These are phyloP conservation scores for Tillandsia leiboldiana DNA, from an alignment of 176 grass and related monocot genomes.

Conservation along the genomic window DNA sequence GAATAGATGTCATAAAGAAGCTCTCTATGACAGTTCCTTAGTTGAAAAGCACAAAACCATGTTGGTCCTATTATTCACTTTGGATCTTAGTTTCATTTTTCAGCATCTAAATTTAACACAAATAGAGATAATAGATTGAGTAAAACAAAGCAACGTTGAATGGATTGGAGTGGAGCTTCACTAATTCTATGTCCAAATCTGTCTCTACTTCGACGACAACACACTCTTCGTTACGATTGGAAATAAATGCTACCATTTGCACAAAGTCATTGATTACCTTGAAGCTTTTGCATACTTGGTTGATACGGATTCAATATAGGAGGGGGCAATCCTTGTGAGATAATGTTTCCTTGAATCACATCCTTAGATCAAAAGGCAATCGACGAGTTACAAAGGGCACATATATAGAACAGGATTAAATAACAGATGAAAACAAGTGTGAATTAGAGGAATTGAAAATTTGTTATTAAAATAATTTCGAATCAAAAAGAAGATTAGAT, in stretches of 20 bases:
- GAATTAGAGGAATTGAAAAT: background rate
- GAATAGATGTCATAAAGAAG: background rate
- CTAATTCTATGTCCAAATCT: too few species aligned
- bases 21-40: too few species aligned
- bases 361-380: conserved; percentile 33
- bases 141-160: too few species aligned
- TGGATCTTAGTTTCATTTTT: background rate
- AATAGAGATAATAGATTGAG: too few species aligned
- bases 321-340: conserved; percentile 44
- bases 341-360: conserved; percentile 37
- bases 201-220: background rate
- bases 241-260: background rate
- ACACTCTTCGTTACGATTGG: background rate
- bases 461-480: too few species aligned
- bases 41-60: too few species aligned
- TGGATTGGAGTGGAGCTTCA: too few species aligned
- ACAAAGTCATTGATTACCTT: conserved; percentile 28
- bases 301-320: conserved; percentile 46
- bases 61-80: background rate
- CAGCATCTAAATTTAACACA: background rate
- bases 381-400: background rate
- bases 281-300: conserved; percentile 51
- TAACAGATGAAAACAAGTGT: conserved; percentile 19
- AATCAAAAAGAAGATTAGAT: too few species aligned
- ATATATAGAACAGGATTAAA: conserved; percentile 5